Evolutionary conservation across 805 yeast genomes (phyloP).

Genomic region (Yamadazyma laniorum): DNA sequence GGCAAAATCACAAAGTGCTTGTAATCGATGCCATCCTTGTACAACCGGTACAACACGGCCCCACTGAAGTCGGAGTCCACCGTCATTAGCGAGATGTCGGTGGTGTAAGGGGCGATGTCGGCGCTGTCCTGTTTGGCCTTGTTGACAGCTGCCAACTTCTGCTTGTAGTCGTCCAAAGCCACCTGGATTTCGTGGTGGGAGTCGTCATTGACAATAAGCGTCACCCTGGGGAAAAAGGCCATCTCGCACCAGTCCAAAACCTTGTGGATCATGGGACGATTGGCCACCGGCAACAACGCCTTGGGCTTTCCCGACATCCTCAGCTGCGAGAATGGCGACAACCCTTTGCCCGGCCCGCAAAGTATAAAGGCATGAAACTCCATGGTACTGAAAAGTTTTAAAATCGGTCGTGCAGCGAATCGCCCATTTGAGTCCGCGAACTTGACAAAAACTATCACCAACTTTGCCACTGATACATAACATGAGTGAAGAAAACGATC

Average conservation of each 20-base stretch:
- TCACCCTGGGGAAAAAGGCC: slow-evolving; percentile 72
- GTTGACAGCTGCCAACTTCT: slow-evolving; percentile 11
- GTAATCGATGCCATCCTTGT: slow-evolving; percentile 27
- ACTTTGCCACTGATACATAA: slow-evolving; percentile 8
- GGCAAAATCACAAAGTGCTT: slow-evolving; percentile 73
- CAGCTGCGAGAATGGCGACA: slow-evolving; percentile 68
- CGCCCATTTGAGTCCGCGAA: background rate
- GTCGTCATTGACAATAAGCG: slow-evolving; percentile 56
- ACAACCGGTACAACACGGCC: slow-evolving; percentile 50
- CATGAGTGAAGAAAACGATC: slow-evolving; percentile 18
- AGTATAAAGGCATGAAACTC: slow-evolving; percentile 89
- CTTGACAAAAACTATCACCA: too few species aligned
- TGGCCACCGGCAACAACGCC: slow-evolving; percentile 87
- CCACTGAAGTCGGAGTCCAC: slow-evolving; percentile 52
- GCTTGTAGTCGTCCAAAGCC: slow-evolving; percentile 49
- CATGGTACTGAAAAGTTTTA: slow-evolving; percentile 44
- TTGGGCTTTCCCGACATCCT: slow-evolving; percentile 70
- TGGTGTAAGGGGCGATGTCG: slow-evolving; percentile 12
- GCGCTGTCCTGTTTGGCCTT: slow-evolving; percentile 16
- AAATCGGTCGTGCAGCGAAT: slow-evolving; percentile 3
- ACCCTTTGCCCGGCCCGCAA: slow-evolving; percentile 78
- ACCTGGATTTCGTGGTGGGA: slow-evolving; percentile 46
- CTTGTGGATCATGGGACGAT: slow-evolving; percentile 82
- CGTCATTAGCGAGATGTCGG: slow-evolving; percentile 22
- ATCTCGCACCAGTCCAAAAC: slow-evolving; percentile 91